Evolutionary conservation across 148 eudicot species (phyloP), one percentile per base, ranked within the genome.

Genomic region (Rhododendron ovatum): DNA sequence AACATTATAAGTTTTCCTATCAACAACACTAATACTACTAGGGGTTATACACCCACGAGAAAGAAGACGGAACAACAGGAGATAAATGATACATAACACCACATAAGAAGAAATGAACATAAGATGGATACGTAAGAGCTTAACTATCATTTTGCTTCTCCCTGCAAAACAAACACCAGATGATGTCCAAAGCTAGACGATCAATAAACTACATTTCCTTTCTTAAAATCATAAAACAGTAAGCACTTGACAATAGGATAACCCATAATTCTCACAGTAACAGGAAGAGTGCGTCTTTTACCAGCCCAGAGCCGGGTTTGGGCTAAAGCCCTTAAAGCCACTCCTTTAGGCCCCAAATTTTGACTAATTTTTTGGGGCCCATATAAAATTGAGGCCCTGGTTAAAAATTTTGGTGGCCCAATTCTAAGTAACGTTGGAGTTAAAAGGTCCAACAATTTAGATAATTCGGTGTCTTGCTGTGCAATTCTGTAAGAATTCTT

Each of bases 111-210:
- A 74, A 73, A 73, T 82, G 8, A 15, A 43, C 55, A 30, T 24
- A 81, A 75, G 51, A 87, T 85, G 93, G 94, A 92, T 92, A 92
- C 94, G 95, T 45, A 93, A 78, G 88, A 95, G 86, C 82, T 95
- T 95, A 85, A 95, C 96, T 88, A 94, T 95, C 98, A 95, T 95
- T 83, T 51, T 89, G 87, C 83, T 79, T 84, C 77, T 30, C 89
- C 91, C 90, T 89, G 89, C 87, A 90, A 87, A 83, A 84, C 78
- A 77, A 78, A 48, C 22, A 59, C 13, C 61, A 5, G 0, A 82
- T 1, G 45, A 71, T 5, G 22, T 4, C 11, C n/a, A 82, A 57
- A 39, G 10, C n/a, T 11, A 81, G 69, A 39, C 47, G 33, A 67
- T 20, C 1, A 1, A 81, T 22, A 37, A 41, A 81, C 30, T 55